Conservation (phyloP, 192 early-diverging fungal genomes). For the Coemansia sp. region DNA sequence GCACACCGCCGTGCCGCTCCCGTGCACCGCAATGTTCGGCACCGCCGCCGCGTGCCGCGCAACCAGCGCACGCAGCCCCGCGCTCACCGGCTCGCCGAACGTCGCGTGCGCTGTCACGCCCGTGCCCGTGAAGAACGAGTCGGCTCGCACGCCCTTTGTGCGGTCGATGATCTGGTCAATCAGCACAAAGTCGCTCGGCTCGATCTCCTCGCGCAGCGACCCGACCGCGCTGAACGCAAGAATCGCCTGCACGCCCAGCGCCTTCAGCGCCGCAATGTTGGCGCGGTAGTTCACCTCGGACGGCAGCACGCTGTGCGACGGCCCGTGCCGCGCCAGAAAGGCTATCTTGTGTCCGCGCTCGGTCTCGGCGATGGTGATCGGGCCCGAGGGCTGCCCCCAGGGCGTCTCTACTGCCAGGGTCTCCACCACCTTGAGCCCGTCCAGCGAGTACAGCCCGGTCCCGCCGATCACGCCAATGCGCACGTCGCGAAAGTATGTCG, state of each 20-base stretch:
- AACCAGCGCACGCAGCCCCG: slow-evolving; percentile 69
- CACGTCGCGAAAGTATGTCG: slow-evolving; percentile 54
- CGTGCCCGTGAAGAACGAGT: slow-evolving; percentile 90
- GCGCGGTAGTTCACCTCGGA: slow-evolving; percentile 90
- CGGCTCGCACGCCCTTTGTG: slow-evolving; percentile 93
- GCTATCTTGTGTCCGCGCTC: slow-evolving; percentile 77
- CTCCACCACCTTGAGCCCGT: slow-evolving; percentile 73
- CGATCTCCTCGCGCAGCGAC: slow-evolving; percentile 90
- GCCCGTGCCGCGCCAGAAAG: slow-evolving; percentile 95
- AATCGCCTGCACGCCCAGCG: slow-evolving; percentile 87
- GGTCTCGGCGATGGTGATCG: slow-evolving; percentile 78
- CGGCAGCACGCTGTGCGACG: slow-evolving; percentile 82
- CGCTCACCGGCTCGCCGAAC: slow-evolving; percentile 94
- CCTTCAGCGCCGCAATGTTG: slow-evolving; percentile 98
- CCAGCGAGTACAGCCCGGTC: slow-evolving; percentile 87
- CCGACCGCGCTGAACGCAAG: slow-evolving; percentile 97
- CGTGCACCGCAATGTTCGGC: slow-evolving; percentile 59
- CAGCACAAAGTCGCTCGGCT: slow-evolving; percentile 92
- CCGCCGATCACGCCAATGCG: slow-evolving; percentile 95
- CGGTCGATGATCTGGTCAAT: slow-evolving; percentile 95
- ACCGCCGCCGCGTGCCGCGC: slow-evolving; percentile 58
- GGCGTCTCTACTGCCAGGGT: slow-evolving; percentile 87
- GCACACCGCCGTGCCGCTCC: slow-evolving; percentile 84
- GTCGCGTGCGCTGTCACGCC: slow-evolving; percentile 88
- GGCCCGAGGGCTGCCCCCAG: slow-evolving; percentile 86